These are phyloP conservation scores for Larix kaempferi DNA, from an alignment of 75 land plant genomes.

Conservation along the genomic window DNA sequence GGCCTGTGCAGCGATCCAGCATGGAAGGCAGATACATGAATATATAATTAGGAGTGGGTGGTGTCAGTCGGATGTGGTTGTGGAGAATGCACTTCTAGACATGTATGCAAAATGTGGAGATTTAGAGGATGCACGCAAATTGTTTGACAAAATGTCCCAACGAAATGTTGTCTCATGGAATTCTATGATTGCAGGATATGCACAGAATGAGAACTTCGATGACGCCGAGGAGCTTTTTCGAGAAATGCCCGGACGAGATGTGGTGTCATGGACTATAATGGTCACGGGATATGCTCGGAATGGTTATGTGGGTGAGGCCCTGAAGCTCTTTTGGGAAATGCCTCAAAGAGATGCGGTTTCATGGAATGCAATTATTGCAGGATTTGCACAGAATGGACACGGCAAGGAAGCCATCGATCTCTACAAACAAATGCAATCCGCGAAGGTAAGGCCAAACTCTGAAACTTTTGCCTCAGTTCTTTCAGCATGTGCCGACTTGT, in stretches of 20 bases:
- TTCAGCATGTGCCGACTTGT: background rate
- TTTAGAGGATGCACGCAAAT: slow-evolving; percentile 10
- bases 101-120: slow-evolving; percentile 15
- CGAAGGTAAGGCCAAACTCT: slow-evolving; percentile 8
- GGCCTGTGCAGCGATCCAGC: background rate
- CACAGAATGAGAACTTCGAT: slow-evolving; percentile 7
- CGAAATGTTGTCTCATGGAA: slow-evolving; percentile 21
- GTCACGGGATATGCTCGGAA: slow-evolving; percentile 28
- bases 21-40: background rate
- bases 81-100: slow-evolving; percentile 17
- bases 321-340: slow-evolving; percentile 6
- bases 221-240: slow-evolving; percentile 8
- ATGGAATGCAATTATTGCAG: slow-evolving; percentile 13
- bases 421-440: slow-evolving; percentile 15
- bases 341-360: slow-evolving; percentile 9
- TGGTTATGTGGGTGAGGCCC: slow-evolving; percentile 40
- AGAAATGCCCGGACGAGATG: slow-evolving; percentile 8
- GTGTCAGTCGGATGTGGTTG: background rate
- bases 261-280: slow-evolving; percentile 10
- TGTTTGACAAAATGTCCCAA: slow-evolving; percentile 19
- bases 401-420: slow-evolving; percentile 17
- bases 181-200: slow-evolving; percentile 23
- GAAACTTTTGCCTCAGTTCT: slow-evolving; percentile 13
- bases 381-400: slow-evolving; percentile 10
- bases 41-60: slow-evolving; percentile 8